Base-by-base conservation (phyloP, 1,284 basidiomycete species). In the Boletellus sp. region DNA sequence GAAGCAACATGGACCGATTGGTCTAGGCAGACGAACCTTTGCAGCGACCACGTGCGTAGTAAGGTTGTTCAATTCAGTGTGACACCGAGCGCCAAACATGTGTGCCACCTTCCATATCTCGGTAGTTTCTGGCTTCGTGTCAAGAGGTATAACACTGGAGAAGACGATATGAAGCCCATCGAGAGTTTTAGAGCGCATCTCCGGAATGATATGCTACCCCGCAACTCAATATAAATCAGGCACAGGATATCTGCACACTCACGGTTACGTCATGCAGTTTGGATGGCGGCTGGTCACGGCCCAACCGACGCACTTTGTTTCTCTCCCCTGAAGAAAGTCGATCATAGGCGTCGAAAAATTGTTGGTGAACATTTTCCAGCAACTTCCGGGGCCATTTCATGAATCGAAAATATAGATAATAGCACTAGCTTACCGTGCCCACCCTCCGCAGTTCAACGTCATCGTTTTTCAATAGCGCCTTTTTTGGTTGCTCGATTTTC, bases 1-100 rank as follows among this genome's bases (percentile, higher is more conserved):
- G 33, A 41, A 49, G 43, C 27, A 43, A 16, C 29, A 21, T 25
- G 27, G 5, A 40, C 1, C 1, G 20, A 34, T 34, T 37, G 23
- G 42, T 45, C 41, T 29, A 16, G 32, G 47, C 36, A 43, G 40
- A 62, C 71, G 48, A 45, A 88, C 84, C 73, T 91, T 89, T 4
- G 87, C 88, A 13, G 93, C 88, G 21, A 99, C 90, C 27, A 98
- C 84, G 59, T 99, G 95, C 0, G 95, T 98, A 16, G 90, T 78
- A 1, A 76, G 68, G n/a, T 69, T 66, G 2, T 74, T 76, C 20
- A 97, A 65, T 45, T 88, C 82, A 14, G 78, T 79, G 30, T 82
- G 77, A 64, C 91, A 93, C 32, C 70, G 72, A 1, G 95, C 95
- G 14, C 95, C 95, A 59, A 96, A 99, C 64, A 88, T 84, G 39